phyloP scores from a whole-genome alignment of 1,284 basidiomycete genomes.

The Apiotrichum gracile region DNA sequence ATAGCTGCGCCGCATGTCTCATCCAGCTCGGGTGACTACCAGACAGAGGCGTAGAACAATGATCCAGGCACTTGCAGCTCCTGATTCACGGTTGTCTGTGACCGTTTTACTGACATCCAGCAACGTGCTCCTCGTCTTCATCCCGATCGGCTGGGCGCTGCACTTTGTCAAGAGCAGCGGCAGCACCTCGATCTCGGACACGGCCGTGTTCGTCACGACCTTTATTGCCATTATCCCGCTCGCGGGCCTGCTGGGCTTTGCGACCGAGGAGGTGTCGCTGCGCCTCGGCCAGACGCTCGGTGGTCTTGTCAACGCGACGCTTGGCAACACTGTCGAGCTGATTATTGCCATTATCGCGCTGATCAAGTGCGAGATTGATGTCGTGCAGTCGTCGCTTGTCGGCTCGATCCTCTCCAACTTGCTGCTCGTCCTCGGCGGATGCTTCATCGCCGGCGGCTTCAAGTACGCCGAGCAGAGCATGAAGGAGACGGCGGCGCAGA shows the following conservation, averaged over 20 bases:
- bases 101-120: constrained; percentile 1
- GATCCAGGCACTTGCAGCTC: not conserved
- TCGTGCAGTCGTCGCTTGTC: constrained; percentile 72
- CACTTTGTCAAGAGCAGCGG: constrained; percentile 44
- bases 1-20: too few species aligned
- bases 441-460: constrained; percentile 47
- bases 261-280: constrained; percentile 77
- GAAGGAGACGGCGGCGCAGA: constrained; percentile 45
- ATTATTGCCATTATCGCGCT: constrained; percentile 78
- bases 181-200: constrained; percentile 39
- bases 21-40: too few species aligned
- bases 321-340: constrained; percentile 55
- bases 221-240: constrained; percentile 49
- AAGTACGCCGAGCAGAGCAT: constrained; percentile 45
- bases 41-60: not conserved
- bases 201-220: constrained; percentile 41
- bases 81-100: not conserved
- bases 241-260: constrained; percentile 55
- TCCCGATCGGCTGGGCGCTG: constrained; percentile 49
- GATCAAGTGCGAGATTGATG: constrained; percentile 74
- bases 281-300: constrained; percentile 75
- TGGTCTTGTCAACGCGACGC: constrained; percentile 75
- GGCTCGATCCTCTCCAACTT: constrained; percentile 72
- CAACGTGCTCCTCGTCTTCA: constrained; percentile 49
- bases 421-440: constrained; percentile 78